Conservation (phyloP, 176 grass and related monocot genomes). For the Poa pratensis region DNA sequence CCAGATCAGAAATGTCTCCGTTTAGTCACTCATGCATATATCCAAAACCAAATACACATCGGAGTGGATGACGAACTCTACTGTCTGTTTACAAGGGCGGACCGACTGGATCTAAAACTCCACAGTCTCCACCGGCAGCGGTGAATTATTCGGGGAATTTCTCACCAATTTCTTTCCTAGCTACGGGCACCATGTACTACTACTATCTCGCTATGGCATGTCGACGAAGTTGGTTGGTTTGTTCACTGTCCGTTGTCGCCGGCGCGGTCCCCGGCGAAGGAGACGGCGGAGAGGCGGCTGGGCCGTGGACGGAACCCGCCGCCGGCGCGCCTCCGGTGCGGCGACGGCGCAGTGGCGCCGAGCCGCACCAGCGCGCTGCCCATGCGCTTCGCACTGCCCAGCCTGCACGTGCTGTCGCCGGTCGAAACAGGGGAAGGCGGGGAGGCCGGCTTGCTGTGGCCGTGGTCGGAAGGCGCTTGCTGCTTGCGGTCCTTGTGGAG, state of each 20-base stretch:
- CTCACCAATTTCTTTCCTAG: background rate
- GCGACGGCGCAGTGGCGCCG: conserved; percentile 52
- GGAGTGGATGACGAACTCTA: too few species aligned
- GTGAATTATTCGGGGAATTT: background rate
- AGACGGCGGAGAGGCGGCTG: conserved; percentile 57
- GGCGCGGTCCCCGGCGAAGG: conserved; percentile 51
- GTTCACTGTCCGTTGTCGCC: conserved; percentile 23
- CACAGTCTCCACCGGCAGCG: background rate
- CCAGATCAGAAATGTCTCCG: conserved; percentile 18
- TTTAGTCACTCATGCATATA: conserved; percentile 9
- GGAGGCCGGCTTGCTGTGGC: background rate
- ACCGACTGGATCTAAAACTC: conserved; percentile 21
- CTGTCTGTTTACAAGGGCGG: background rate
- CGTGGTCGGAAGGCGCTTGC: background rate
- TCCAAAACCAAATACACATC: background rate
- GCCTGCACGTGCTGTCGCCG: background rate
- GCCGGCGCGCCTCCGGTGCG: conserved; percentile 52
- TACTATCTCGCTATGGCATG: background rate
- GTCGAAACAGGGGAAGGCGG: background rate
- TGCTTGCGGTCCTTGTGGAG: conserved; percentile 54
- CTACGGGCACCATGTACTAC: background rate
- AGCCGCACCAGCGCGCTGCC: conserved; percentile 55
- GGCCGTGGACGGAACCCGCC: conserved; percentile 16
- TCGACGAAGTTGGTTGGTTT: conserved; percentile 28
- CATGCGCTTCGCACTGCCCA: conserved; percentile 40